These are phyloP conservation scores for Elsinoe australis DNA, from an alignment of 2,329 filamentous ascomycete genomes.

Conservation along the genomic window DNA sequence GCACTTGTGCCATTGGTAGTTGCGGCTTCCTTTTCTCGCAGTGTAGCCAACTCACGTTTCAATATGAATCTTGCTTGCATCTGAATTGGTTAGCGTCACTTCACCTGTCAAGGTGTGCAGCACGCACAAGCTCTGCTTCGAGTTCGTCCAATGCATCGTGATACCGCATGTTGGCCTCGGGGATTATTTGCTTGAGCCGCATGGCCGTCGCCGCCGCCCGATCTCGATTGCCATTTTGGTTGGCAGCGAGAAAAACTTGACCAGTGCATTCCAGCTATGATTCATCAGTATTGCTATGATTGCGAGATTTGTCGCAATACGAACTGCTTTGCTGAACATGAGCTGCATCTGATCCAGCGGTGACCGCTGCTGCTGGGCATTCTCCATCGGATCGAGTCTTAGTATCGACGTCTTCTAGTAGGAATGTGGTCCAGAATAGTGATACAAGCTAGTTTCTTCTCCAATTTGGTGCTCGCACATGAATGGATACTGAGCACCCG, in stretches of 20 bases:
- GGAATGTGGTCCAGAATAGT: background rate
- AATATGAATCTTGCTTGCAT: conserved; percentile 29
- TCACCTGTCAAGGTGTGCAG: background rate
- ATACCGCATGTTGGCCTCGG: conserved; percentile 37
- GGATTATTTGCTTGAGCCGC: conserved; percentile 34
- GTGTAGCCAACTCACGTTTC: conserved; percentile 30
- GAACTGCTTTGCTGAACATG: conserved; percentile 42
- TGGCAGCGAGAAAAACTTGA: conserved; percentile 38
- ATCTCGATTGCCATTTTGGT: conserved; percentile 26
- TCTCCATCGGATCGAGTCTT: no score
- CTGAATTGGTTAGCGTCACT: conserved; percentile 20
- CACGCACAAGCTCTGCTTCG: conserved; percentile 39
- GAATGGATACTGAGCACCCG: conserved; percentile 5
- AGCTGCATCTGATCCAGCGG: conserved; percentile 40
- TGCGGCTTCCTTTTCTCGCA: conserved; percentile 22
- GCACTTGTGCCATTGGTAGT: conserved; percentile 10
- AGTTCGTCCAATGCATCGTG: conserved; percentile 47
- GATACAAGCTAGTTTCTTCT: conserved; percentile 8
- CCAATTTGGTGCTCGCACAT: background rate
- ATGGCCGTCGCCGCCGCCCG: conserved; percentile 28
- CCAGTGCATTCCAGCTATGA: conserved; percentile 38
- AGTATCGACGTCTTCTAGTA: background rate
- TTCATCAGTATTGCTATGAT: background rate
- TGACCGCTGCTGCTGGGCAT: conserved; percentile 19
- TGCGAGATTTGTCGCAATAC: conserved; percentile 20